Evolutionary conservation across 345 rosid genomes (phyloP).

Genomic region (Dipteronia dyeriana): DNA sequence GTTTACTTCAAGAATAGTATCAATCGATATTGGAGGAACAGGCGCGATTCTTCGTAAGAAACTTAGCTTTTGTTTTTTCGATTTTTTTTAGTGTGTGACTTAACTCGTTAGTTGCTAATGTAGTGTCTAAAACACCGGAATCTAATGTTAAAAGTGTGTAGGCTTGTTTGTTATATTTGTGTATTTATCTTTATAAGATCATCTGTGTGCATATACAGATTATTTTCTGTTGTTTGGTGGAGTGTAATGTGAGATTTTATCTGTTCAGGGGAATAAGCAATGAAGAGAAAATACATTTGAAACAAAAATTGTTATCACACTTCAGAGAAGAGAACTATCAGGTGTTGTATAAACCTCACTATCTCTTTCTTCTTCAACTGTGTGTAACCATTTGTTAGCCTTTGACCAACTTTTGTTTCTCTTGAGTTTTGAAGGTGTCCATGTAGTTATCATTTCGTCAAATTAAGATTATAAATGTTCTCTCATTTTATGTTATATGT

Average conservation of each 20-base stretch:
- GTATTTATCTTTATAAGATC: neutral
- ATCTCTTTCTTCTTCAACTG: neutral
- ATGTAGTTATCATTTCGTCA: neutral
- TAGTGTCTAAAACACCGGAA: neutral
- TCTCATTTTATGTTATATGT: neutral
- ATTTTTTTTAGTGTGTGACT: neutral
- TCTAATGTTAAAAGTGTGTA: neutral
- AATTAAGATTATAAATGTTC: neutral
- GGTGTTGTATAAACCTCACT: slow-evolving; percentile 41
- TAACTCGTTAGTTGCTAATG: neutral
- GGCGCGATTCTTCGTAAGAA: slow-evolving; percentile 76
- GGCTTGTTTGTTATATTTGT: neutral
- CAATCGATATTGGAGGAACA: slow-evolving; percentile 82
- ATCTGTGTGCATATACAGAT: neutral
- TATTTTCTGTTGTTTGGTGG: neutral
- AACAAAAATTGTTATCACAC: slow-evolving; percentile 73
- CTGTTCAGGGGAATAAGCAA: slow-evolving; percentile 75
- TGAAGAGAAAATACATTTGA: slow-evolving; percentile 80
- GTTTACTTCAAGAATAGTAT: slow-evolving; percentile 92
- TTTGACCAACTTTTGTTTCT: slow-evolving; percentile 5
- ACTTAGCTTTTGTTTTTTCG: neutral
- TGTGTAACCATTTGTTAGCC: neutral
- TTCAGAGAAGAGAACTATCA: slow-evolving; percentile 82
- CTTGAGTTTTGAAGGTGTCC: neutral
- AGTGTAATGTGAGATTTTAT: slow-evolving; percentile 20